phyloP scores from a whole-genome alignment of 257 asterid genomes.

The Solanum pinnatisectum region DNA sequence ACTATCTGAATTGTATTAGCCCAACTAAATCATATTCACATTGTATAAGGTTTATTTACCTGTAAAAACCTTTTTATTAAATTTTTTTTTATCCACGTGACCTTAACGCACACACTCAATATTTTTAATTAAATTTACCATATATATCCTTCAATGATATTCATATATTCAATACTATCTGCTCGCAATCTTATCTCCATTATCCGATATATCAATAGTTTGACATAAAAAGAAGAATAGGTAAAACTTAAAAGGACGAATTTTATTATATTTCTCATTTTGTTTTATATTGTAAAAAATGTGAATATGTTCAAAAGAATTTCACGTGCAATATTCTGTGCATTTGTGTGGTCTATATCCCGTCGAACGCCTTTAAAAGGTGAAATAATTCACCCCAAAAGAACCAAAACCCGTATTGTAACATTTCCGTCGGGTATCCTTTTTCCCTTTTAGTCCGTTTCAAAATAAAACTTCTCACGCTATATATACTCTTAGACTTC shows the following conservation, averaged over 20 bases:
- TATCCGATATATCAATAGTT: background rate
- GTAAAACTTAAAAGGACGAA: background rate
- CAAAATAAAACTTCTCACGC: background rate
- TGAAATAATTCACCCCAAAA: constrained; percentile 1
- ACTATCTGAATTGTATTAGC: background rate
- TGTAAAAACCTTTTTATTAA: too few relatives aligned
- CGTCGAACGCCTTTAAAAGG: constrained; percentile 2
- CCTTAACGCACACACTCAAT: too few relatives aligned
- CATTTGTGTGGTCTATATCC: background rate
- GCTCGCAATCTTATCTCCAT: too few relatives aligned
- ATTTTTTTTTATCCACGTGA: too few relatives aligned
- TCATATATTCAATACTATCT: too few relatives aligned
- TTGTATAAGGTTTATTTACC: background rate
- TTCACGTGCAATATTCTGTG: constrained; percentile 14
- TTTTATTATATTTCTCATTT: background rate
- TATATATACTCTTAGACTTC: background rate
- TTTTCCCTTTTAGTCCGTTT: background rate
- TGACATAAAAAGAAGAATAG: background rate
- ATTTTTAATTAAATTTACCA: background rate
- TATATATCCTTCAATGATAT: too few relatives aligned
- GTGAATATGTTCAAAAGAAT: background rate
- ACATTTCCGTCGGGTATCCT: background rate
- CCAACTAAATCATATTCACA: background rate
- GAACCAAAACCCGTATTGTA: background rate
- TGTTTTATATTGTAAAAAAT: background rate